These are phyloP conservation scores for Nigrospora sphaerica DNA, from an alignment of 2,329 filamentous ascomycete species.

Conservation along the genomic window DNA sequence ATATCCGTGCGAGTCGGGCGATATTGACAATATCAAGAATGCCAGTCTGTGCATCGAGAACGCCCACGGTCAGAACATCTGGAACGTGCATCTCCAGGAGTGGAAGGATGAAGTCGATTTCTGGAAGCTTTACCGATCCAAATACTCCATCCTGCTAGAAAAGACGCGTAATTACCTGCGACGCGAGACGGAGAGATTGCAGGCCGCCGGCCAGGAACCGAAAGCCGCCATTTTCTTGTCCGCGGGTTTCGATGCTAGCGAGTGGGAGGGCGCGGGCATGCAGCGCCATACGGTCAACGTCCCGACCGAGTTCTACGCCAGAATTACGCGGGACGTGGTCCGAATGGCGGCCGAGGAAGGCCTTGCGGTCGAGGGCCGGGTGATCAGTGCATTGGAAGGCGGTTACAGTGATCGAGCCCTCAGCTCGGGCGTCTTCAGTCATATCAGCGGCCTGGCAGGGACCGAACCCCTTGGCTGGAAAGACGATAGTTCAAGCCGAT, in stretches of 20 bases:
- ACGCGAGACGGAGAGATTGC: slow-evolving; percentile 61
- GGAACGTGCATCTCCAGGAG: slow-evolving; percentile 89
- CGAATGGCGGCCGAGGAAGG: slow-evolving; percentile 74
- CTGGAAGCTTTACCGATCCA: slow-evolving; percentile 77
- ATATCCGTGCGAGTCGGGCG: slow-evolving; percentile 92
- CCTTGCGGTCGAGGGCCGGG: slow-evolving; percentile 69
- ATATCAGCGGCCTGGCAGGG: slow-evolving; percentile 74
- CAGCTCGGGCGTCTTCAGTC: slow-evolving; percentile 81
- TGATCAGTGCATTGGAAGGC: slow-evolving; percentile 91
- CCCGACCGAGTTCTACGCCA: slow-evolving; percentile 92
- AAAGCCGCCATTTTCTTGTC: slow-evolving; percentile 91
- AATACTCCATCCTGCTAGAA: slow-evolving; percentile 69
- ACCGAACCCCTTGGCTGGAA: slow-evolving; percentile 33
- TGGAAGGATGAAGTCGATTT: slow-evolving; percentile 83
- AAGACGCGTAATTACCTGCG: slow-evolving; percentile 76
- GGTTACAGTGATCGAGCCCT: slow-evolving; percentile 93
- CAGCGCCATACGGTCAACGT: slow-evolving; percentile 94
- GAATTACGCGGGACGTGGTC: slow-evolving; percentile 80
- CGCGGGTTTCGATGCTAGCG: slow-evolving; percentile 93
- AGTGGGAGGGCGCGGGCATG: slow-evolving; percentile 90
- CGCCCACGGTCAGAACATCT: slow-evolving; percentile 87
- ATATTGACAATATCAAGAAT: slow-evolving; percentile 86
- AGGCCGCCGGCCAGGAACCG: slow-evolving; percentile 51
- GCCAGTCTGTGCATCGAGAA: slow-evolving; percentile 93
- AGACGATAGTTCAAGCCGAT: slow-evolving; percentile 32